These are phyloP conservation scores for Clitoria ternatea DNA, from an alignment of 306 rosid species.

Conservation along the genomic window DNA sequence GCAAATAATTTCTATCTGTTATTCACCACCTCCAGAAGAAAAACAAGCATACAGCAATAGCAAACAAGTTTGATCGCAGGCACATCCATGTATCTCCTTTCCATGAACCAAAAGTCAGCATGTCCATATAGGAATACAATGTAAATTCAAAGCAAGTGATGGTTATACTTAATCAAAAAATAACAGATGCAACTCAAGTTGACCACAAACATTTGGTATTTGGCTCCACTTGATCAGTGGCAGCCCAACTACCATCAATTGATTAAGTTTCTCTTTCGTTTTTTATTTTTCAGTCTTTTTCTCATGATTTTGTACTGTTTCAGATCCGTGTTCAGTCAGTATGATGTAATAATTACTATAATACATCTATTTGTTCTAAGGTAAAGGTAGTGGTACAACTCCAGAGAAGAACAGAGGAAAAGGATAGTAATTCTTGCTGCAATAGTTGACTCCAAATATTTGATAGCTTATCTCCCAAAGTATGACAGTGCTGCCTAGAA, in stretches of 20 bases:
- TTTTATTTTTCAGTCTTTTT: neutral
- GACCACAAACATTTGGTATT: neutral
- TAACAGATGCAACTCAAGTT: neutral
- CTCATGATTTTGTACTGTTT: neutral
- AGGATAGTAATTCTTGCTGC: neutral
- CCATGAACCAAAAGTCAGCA: neutral
- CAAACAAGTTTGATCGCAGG: slow-evolving; percentile 21
- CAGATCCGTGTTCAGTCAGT: neutral
- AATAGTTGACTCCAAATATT: neutral
- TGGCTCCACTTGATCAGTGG: neutral
- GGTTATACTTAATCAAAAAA: slow-evolving; percentile 15
- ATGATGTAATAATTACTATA: too few relatives aligned
- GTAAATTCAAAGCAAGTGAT: neutral
- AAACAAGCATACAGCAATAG: slow-evolving; percentile 12
- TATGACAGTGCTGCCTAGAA: neutral
- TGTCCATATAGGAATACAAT: neutral
- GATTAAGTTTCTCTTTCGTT: too few relatives aligned
- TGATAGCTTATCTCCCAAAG: neutral
- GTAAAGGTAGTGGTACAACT: neutral
- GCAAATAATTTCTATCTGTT: slow-evolving; percentile 30
- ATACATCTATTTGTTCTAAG: neutral
- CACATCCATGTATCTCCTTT: neutral
- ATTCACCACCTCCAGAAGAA: slow-evolving; percentile 32
- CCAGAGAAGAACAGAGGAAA: neutral
- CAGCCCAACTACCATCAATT: neutral